Evolutionary conservation across 2,329 filamentous ascomycete species (phyloP).

Genomic region (Colletotrichum sp.): DNA sequence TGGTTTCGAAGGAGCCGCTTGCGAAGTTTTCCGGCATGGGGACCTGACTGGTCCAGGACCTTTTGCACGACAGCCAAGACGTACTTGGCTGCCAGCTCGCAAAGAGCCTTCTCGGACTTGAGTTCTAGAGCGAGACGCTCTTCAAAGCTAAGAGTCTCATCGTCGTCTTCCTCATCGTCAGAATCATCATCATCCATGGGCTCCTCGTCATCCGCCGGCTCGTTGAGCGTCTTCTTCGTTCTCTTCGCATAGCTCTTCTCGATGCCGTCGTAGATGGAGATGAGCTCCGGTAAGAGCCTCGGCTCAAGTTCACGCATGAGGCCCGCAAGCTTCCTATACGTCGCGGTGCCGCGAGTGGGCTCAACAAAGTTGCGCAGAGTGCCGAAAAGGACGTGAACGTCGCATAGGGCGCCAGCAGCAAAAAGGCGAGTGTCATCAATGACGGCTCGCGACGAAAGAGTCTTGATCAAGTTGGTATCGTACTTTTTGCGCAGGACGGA

Average conservation of each 20-base stretch:
- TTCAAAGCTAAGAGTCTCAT: conserved; percentile 58
- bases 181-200: conserved; percentile 69
- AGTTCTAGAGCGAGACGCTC: conserved; percentile 70
- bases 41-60: conserved; percentile 71
- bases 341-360: conserved; percentile 27
- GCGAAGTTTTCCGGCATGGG: conserved; percentile 67
- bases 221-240: conserved; percentile 65
- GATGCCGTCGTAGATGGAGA: conserved; percentile 77
- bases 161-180: conserved; percentile 58
- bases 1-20: conserved; percentile 81
- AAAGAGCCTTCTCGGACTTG: conserved; percentile 83
- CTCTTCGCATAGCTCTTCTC: conserved; percentile 82
- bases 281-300: conserved; percentile 69
- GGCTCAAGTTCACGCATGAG: conserved; percentile 73
- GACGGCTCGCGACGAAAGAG: conserved; percentile 69
- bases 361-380: conserved; percentile 66
- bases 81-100: conserved; percentile 83
- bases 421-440: conserved; percentile 81
- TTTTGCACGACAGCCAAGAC: conserved; percentile 80
- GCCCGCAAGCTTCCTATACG: conserved; percentile 49
- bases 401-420: conserved; percentile 78
- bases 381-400: conserved; percentile 81
- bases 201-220: conserved; percentile 75
- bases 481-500: conserved; percentile 61
- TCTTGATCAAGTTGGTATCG: conserved; percentile 68